A percentile compares a stretch with the other conserved stretches of the same genome.
Conservation (phyloP, 2,329 filamentous ascomycete genomes). For the Hirsutella minnesotensis region DNA sequence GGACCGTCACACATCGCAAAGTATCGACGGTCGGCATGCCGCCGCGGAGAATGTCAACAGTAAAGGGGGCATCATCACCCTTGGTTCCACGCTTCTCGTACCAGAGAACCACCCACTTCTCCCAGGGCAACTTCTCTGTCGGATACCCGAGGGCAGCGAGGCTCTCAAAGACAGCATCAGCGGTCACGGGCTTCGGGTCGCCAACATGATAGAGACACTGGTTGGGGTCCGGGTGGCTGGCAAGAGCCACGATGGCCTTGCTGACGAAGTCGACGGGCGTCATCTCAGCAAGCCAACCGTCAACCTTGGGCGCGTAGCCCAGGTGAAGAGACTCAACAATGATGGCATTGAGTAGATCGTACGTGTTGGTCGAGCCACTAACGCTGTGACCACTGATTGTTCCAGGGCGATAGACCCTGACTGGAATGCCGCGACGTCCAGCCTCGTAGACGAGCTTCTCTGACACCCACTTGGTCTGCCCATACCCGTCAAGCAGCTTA, state of each 20-base stretch:
- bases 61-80: conserved; percentile 60
- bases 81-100: conserved; percentile 55
- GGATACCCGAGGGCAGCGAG: conserved; percentile 58
- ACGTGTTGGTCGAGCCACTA: conserved; percentile 66
- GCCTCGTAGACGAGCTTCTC: conserved; percentile 65
- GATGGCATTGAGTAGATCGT: conserved; percentile 64
- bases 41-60: conserved; percentile 66
- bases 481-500: conserved; percentile 61
- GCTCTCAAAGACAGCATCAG: conserved; percentile 50
- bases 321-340: conserved; percentile 67
- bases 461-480: conserved; percentile 73
- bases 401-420: conserved; percentile 60
- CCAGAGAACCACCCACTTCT: conserved; percentile 67
- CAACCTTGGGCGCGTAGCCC: conserved; percentile 56
- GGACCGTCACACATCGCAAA: conserved; percentile 57
- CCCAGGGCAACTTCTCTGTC: conserved; percentile 54
- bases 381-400: conserved; percentile 70
- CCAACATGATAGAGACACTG: conserved; percentile 64
- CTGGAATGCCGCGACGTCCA: conserved; percentile 53
- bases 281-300: conserved; percentile 73
- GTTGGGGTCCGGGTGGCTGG: conserved; percentile 48
- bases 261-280: conserved; percentile 75
- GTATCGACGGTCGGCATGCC: conserved; percentile 71
- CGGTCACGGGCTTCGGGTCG: conserved; percentile 59
- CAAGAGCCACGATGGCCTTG: conserved; percentile 58